Percentiles rank a stretch among this genome's conserved stretches.
These are phyloP conservation scores for Fraxinus albicans DNA, from an alignment of 305 asterid genomes.

Conservation along the genomic window DNA sequence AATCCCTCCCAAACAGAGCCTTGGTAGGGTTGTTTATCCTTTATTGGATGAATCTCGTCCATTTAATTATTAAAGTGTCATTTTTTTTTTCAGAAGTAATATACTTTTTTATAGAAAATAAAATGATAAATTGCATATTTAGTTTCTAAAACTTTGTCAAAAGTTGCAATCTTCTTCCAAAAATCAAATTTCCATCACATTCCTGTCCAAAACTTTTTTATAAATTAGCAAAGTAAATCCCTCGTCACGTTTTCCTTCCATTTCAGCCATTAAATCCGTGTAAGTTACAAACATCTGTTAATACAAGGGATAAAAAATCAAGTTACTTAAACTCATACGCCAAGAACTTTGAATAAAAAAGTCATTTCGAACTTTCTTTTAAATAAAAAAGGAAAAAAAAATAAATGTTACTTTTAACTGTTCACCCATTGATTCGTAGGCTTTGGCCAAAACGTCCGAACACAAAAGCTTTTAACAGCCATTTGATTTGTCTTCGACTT, in stretches of 20 bases:
- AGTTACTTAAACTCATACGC: not conserved
- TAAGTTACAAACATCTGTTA: not conserved
- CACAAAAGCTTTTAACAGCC: not conserved
- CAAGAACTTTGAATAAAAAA: not conserved
- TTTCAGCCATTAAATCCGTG: not conserved
- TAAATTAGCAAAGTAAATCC: not conserved
- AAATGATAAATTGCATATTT: not conserved
- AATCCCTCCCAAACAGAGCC: no score
- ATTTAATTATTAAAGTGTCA: not conserved
- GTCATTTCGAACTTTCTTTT: not conserved
- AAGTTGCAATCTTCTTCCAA: not conserved
- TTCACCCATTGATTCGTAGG: not conserved
- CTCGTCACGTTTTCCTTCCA: not conserved
- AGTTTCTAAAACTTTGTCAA: not conserved
- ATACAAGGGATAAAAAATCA: not conserved
- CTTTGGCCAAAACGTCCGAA: not conserved
- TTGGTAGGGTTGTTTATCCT: not conserved
- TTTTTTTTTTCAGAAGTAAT: not conserved
- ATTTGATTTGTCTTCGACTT: not conserved
- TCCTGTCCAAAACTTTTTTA: not conserved
- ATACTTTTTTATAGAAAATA: not conserved
- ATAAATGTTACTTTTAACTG: not conserved
- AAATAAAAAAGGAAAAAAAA: not conserved
- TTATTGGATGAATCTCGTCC: not conserved
- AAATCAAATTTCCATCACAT: not conserved